Conservation (phyloP, 2,329 filamentous ascomycete genomes). For the Colletotrichum eremochloae region DNA sequence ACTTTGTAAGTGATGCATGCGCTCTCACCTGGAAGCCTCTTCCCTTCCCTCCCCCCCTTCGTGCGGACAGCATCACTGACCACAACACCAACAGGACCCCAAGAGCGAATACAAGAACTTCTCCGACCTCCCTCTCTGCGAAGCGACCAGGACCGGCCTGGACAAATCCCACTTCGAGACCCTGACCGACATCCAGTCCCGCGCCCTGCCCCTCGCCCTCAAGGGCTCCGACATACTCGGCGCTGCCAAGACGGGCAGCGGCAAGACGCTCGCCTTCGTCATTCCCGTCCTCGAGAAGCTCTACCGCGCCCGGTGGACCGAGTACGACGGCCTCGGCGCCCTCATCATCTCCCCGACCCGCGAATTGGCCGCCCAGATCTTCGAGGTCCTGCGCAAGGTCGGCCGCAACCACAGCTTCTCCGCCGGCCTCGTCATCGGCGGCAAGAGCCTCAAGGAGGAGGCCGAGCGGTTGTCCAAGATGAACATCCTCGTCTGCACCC, state of each 20-base stretch:
- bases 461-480: constrained; percentile 87
- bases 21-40: not conserved
- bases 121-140: constrained; percentile 86
- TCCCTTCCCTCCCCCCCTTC: not conserved
- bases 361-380: constrained; percentile 96
- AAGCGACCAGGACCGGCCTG: constrained; percentile 82
- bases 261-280: constrained; percentile 94
- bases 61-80: not conserved
- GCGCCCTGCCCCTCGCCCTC: constrained; percentile 88
- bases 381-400: constrained; percentile 91
- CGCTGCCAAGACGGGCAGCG: constrained; percentile 94
- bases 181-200: constrained; percentile 91
- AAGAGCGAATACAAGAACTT: constrained; percentile 77
- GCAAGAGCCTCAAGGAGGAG: constrained; percentile 90
- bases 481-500: constrained; percentile 98
- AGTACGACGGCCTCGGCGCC: constrained; percentile 90
- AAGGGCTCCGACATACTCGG: constrained; percentile 91
- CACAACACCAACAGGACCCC: constrained; percentile 63
- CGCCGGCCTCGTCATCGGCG: constrained; percentile 92
- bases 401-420: constrained; percentile 92
- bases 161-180: constrained; percentile 89
- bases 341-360: constrained; percentile 94
- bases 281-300: constrained; percentile 93
- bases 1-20: constrained; percentile 52
- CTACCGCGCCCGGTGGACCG: constrained; percentile 89